A percentile compares a stretch with the other conserved stretches of the same genome.
Evolutionary conservation across 2,329 filamentous ascomycete genomes (phyloP).

Genomic region (Xylaria sp.): DNA sequence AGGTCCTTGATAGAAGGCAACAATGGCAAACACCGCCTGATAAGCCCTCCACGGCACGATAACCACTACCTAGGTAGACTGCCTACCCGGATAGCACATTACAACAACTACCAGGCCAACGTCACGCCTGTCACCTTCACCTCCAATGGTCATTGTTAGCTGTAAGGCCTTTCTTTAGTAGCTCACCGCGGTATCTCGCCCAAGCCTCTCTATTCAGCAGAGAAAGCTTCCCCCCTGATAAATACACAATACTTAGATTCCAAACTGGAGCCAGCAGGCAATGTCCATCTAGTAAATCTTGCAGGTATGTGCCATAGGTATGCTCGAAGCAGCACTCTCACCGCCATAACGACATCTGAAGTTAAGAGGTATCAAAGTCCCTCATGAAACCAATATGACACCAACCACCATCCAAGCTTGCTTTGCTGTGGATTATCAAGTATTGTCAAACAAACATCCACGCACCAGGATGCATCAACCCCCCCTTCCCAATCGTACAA

Average conservation of each 20-base stretch:
- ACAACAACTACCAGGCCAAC: not conserved
- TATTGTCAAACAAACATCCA: conserved; percentile 17
- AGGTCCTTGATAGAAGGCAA: not conserved
- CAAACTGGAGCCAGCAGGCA: not conserved
- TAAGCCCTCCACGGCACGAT: conserved; percentile 14
- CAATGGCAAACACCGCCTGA: conserved; percentile 19
- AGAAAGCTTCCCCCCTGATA: not conserved
- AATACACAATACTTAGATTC: not conserved
- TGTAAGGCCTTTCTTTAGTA: not conserved
- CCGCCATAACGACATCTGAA: conserved; percentile 21
- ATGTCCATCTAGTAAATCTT: not conserved
- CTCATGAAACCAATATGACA: conserved; percentile 7
- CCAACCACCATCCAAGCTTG: conserved; percentile 7
- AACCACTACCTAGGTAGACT: too few species aligned
- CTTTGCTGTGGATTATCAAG: not conserved
- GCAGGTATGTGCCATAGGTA: conserved; percentile 16
- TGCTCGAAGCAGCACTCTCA: conserved; percentile 15
- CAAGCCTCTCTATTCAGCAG: not conserved
- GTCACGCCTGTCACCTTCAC: not conserved
- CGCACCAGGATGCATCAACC: conserved; percentile 7
- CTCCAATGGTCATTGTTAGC: not conserved
- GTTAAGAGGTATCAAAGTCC: not conserved
- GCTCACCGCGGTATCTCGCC: not conserved
- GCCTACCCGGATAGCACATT: too few species aligned
- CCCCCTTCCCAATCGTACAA: conserved; percentile 21